phyloP scores from a whole-genome alignment of 192 early-diverging fungal species.

The Thamnidium elegans region DNA sequence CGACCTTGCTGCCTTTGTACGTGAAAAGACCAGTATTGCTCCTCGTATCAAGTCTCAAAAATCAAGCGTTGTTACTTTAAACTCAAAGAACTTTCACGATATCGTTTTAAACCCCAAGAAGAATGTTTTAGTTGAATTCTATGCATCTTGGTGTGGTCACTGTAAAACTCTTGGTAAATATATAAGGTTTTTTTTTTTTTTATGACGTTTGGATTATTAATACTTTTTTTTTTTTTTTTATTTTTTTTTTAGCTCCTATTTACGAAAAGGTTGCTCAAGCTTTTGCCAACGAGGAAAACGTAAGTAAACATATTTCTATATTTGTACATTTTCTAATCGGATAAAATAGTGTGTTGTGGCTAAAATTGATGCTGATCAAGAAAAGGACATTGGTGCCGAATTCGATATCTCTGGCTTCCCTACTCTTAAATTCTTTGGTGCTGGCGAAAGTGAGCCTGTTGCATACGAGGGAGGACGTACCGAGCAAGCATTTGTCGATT shows the following conservation, averaged over 20 bases:
- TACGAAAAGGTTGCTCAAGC: conserved; percentile 85
- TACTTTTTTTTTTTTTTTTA: background rate
- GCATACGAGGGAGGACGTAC: conserved; percentile 72
- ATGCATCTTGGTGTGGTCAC: conserved; percentile 91
- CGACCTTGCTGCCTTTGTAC: conserved; percentile 69
- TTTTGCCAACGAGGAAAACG: conserved; percentile 76
- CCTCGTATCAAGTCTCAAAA: conserved; percentile 69
- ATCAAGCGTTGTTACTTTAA: conserved; percentile 67
- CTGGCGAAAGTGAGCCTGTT: conserved; percentile 58
- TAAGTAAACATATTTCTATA: conserved; percentile 25
- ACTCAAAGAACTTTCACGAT: conserved; percentile 71
- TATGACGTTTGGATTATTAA: conserved; percentile 3
- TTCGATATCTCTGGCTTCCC: conserved; percentile 82
- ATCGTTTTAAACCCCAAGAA: conserved; percentile 69
- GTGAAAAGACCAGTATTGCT: conserved; percentile 77
- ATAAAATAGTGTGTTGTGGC: conserved; percentile 66
- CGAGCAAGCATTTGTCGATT: conserved; percentile 72
- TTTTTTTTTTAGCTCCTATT: conserved; percentile 60
- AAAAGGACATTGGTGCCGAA: conserved; percentile 57
- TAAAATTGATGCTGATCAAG: conserved; percentile 82
- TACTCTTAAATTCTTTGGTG: conserved; percentile 83
- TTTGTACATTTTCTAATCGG: too few species aligned
- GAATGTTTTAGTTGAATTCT: conserved; percentile 89
- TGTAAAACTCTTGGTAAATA: conserved; percentile 58
- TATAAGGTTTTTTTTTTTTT: background rate